Percentiles rank a stretch among this genome's conserved stretches.
Conservation (phyloP, 2,329 filamentous ascomycete genomes). For the Metarhizium sp. region DNA sequence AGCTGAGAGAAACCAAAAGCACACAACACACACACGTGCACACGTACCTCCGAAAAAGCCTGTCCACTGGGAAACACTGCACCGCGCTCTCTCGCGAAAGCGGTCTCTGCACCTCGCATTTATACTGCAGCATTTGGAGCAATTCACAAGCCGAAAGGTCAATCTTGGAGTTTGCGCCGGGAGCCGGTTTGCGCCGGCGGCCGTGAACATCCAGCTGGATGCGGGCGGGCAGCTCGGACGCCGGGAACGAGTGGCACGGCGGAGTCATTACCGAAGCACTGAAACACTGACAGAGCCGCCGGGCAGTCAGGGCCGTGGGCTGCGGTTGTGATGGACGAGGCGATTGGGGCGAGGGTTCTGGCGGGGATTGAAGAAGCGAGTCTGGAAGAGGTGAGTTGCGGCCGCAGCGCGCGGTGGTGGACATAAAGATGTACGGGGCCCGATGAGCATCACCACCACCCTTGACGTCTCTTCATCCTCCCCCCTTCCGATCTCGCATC, state of each 20-base stretch:
- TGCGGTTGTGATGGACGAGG: slow-evolving; percentile 23
- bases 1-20: not conserved
- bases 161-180: slow-evolving; percentile 25
- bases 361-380: slow-evolving; percentile 46
- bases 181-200: slow-evolving; percentile 41
- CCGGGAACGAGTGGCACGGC: slow-evolving; percentile 45
- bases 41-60: slow-evolving; percentile 47
- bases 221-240: slow-evolving; percentile 37
- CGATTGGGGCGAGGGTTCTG: slow-evolving; percentile 39
- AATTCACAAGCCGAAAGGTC: slow-evolving; percentile 48
- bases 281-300: not conserved
- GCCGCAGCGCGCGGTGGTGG: no score
- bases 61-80: slow-evolving; percentile 46
- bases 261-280: slow-evolving; percentile 40
- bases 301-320: not conserved
- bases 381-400: slow-evolving; percentile 46
- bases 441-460: not conserved
- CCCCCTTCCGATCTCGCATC: no score
- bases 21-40: slow-evolving; percentile 16
- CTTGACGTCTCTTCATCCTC: not conserved
- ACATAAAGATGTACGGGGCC: no score
- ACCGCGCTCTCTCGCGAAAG: slow-evolving; percentile 35
- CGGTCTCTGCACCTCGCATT: slow-evolving; percentile 44
- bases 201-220: slow-evolving; percentile 39
- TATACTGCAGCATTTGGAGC: slow-evolving; percentile 50